These are phyloP conservation scores for Nicotiana attenuata DNA, from an alignment of 257 asterid genomes.

Conservation along the genomic window DNA sequence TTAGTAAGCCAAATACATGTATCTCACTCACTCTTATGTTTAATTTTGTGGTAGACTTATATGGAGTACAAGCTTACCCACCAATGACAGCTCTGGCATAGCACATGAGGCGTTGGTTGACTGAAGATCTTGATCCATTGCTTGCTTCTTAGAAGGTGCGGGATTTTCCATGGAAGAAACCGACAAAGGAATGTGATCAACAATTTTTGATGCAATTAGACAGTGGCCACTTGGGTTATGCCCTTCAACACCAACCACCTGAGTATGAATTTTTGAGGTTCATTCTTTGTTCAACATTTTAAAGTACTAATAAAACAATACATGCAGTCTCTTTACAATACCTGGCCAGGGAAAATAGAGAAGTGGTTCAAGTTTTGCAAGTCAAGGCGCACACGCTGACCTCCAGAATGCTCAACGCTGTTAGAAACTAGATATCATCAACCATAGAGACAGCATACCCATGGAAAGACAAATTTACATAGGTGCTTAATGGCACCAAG, in stretches of 20 bases:
- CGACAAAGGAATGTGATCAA: slow-evolving; percentile 55
- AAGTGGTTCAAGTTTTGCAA: slow-evolving; percentile 72
- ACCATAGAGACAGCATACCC: neutral
- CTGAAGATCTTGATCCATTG: slow-evolving; percentile 45
- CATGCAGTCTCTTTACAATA: slow-evolving; percentile 13
- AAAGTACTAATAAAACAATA: slow-evolving; percentile 17
- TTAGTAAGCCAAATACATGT: too few species aligned
- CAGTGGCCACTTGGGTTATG: slow-evolving; percentile 98
- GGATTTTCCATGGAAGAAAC: slow-evolving; percentile 39
- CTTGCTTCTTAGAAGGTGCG: slow-evolving; percentile 63
- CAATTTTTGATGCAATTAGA: slow-evolving; percentile 74
- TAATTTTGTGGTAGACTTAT: neutral
- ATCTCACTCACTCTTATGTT: neutral
- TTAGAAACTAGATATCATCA: slow-evolving; percentile 9
- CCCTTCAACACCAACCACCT: slow-evolving; percentile 95
- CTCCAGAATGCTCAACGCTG: slow-evolving; percentile 97
- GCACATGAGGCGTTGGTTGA: slow-evolving; percentile 31
- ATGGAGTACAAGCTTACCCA: slow-evolving; percentile 30
- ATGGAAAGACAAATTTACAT: neutral
- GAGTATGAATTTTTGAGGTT: slow-evolving; percentile 21
- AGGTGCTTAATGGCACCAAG: neutral
- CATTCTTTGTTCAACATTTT: slow-evolving; percentile 17
- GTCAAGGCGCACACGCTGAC: slow-evolving; percentile 95
- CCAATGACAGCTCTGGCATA: slow-evolving; percentile 64
- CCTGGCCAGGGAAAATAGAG: slow-evolving; percentile 99